phyloP scores from a whole-genome alignment of 1,284 basidiomycete species.

The Boletus holoroseus region DNA sequence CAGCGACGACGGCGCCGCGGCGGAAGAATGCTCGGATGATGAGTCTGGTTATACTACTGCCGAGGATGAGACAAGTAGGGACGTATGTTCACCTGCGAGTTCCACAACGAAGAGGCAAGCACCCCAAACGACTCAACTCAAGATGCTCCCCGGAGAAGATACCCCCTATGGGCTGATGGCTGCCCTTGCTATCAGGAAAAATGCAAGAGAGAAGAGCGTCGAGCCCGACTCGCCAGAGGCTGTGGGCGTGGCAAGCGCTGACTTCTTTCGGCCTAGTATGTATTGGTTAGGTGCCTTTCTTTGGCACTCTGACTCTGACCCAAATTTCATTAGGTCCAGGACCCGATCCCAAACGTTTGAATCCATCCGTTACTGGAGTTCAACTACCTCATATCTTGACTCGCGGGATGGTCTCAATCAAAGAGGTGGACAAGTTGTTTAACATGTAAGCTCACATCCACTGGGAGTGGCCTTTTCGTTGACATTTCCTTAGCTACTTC shows the following conservation, averaged over 20 bases:
- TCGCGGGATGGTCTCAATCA: conserved; percentile 60
- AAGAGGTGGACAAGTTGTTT: conserved; percentile 74
- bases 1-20: conserved; percentile 17
- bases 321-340: conserved; percentile 38
- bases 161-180: conserved; percentile 70
- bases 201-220: conserved; percentile 40
- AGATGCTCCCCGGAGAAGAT: conserved; percentile 53
- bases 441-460: conserved; percentile 51
- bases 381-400: conserved; percentile 66
- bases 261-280: conserved; percentile 64
- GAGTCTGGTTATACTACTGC: conserved; percentile 38
- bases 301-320: not conserved
- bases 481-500: conserved; percentile 51
- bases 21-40: conserved; percentile 30
- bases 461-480: conserved; percentile 1
- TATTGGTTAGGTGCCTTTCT: conserved; percentile 1
- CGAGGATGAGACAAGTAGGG: conserved; percentile 24
- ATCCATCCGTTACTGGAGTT: conserved; percentile 35
- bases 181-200: conserved; percentile 48
- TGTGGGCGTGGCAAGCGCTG: conserved; percentile 56
- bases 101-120: conserved; percentile 29
- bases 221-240: conserved; percentile 42
- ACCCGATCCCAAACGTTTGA: conserved; percentile 37
- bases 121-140: conserved; percentile 36
- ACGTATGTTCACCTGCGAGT: conserved; percentile 25